phyloP scores from a whole-genome alignment of 2,329 filamentous ascomycete genomes.

The Clarireedia paspali region DNA sequence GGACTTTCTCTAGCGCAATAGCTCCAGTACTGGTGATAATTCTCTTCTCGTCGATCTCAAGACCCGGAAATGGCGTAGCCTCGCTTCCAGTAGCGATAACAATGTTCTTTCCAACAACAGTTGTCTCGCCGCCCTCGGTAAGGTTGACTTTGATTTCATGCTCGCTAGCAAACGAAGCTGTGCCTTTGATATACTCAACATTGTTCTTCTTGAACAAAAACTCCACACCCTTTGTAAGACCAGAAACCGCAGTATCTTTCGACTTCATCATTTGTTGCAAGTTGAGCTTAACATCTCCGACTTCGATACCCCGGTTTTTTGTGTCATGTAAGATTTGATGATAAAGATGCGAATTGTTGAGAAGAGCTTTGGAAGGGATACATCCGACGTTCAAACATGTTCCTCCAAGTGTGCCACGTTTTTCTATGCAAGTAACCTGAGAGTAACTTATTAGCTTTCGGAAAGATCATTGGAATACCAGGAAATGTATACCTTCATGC shows the following conservation, averaged over 20 bases:
- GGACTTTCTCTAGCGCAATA: slow-evolving; percentile 80
- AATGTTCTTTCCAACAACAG: slow-evolving; percentile 89
- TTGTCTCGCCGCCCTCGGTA: slow-evolving; percentile 84
- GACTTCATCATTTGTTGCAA: slow-evolving; percentile 95
- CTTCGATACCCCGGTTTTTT: slow-evolving; percentile 94
- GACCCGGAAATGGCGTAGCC: slow-evolving; percentile 89
- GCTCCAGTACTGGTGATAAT: slow-evolving; percentile 96
- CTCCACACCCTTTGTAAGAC: slow-evolving; percentile 94
- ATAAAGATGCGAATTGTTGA: slow-evolving; percentile 99
- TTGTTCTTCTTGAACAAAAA: slow-evolving; percentile 99
- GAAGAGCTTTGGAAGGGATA: slow-evolving; percentile 97
- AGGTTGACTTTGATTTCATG: slow-evolving; percentile 88
- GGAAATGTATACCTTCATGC: slow-evolving; percentile 66
- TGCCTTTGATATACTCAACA: slow-evolving; percentile 95
- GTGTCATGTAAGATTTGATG: slow-evolving; percentile 96
- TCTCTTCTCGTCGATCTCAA: slow-evolving; percentile 95
- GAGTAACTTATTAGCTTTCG: slow-evolving; percentile 12
- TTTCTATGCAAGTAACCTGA: slow-evolving; percentile 95
- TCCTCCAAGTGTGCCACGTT: slow-evolving; percentile 88
- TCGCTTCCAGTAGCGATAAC: slow-evolving; percentile 95
- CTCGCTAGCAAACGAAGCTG: slow-evolving; percentile 78
- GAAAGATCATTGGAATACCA: slow-evolving; percentile 1
- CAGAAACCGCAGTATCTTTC: slow-evolving; percentile 83
- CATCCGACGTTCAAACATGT: slow-evolving; percentile 99
- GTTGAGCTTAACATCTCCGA: slow-evolving; percentile 95